Evolutionary conservation across 306 rosid genomes (phyloP).

Genomic region (Sechiopsis laciniata): DNA sequence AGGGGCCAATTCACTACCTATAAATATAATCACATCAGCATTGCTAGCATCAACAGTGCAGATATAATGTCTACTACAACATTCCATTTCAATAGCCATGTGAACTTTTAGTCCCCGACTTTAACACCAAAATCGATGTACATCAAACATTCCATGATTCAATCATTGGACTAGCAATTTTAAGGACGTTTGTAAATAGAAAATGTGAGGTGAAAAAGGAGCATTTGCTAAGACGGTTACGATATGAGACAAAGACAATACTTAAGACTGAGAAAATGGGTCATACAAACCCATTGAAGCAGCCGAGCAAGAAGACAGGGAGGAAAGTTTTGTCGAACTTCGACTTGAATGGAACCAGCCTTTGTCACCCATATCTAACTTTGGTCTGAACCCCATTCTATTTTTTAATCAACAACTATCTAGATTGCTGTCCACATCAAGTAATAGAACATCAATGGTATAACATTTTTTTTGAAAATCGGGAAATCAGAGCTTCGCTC

Average conservation of each 20-base stretch:
- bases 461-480: too few relatives aligned
- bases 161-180: neutral
- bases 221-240: neutral
- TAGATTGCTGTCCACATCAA: conserved; percentile 1
- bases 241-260: neutral
- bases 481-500: too few relatives aligned
- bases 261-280: neutral
- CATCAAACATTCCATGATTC: neutral
- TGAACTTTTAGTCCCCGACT: neutral
- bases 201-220: neutral
- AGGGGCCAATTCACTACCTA: too few relatives aligned
- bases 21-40: too few relatives aligned
- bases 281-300: neutral
- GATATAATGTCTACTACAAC: too few relatives aligned
- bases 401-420: neutral
- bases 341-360: neutral
- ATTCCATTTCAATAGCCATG: too few relatives aligned
- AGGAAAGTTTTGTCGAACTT: neutral
- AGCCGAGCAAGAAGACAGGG: neutral
- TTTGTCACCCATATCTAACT: neutral
- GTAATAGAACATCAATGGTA: neutral
- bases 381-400: too few relatives aligned
- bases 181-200: neutral
- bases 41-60: too few relatives aligned
- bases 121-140: neutral